Base-by-base conservation (phyloP, 345 rosid species). In the Turritis glabra region DNA sequence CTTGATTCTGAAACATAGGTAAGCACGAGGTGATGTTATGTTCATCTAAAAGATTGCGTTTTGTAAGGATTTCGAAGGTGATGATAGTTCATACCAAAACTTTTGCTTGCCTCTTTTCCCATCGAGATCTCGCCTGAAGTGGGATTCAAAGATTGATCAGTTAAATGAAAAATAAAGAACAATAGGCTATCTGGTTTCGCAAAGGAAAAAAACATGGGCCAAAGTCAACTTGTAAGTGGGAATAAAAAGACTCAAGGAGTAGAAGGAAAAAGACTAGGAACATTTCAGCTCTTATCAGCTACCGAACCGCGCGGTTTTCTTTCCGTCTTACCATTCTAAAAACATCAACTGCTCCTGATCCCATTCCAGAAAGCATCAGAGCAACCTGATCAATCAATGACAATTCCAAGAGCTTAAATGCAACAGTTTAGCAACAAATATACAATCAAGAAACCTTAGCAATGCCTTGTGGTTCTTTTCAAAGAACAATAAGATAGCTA, bases 301-400 rank as follows among this genome's bases (percentile, higher is more conserved):
- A 55, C 26, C 0, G 6, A 40, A 69, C 19, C 0, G 3, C 12
- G 21, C 8, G 5, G 26, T 0, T 23, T 48, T 52, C 8, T 48
- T 6, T 33, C 23, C 18, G 5, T 78, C 88, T 87, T 83, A 94
- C 97, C 90, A 86, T 82, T 83, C 96, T 85, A 83, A 94, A 94
- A 75, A 91, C 94, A 68, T 94, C 97, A 4, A 76, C 54, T 3
- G 86, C 79, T 52, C 79, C 87, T 37, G 93, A 77, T 55, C 97
- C 98, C 98, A 94, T 91, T 73, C 98, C 98, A 29, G 98, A 85
- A 74, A 94, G 98, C 98, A 94, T 91, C 62, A 94, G 63, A 63
- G 87, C 98, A 43, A 91, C 98, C 98, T 91, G 87, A 64, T 73
- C 69, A 76, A 83, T 64, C 75, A 78, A 79, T 54, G 52, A 57